Percentiles rank a stretch among this genome's conserved stretches.
phyloP scores from a whole-genome alignment of 768 basidiomycete species.

The Auriscalpium vulgare region DNA sequence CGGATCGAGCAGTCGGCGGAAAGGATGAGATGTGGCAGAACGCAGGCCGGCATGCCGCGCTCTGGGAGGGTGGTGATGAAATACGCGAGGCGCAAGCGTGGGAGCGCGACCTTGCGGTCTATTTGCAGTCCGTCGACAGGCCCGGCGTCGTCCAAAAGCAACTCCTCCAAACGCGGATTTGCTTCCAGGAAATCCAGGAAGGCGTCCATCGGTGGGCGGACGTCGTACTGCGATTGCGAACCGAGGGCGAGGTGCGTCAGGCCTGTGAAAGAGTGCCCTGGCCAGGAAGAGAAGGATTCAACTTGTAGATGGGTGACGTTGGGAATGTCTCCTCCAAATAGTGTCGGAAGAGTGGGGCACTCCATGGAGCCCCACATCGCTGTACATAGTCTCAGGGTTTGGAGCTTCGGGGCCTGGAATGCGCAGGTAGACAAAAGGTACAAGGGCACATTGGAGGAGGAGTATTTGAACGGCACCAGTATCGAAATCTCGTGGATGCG shows the following conservation, averaged over 20 bases:
- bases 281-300: slow-evolving; percentile 17
- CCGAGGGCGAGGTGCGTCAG: slow-evolving; percentile 16
- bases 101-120: slow-evolving; percentile 5
- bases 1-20: slow-evolving; percentile 9
- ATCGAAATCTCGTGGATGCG: slow-evolving; percentile 13
- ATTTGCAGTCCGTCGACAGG: slow-evolving; percentile 7
- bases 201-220: slow-evolving; percentile 14
- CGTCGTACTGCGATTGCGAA: slow-evolving; percentile 14
- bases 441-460: slow-evolving; percentile 10
- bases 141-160: slow-evolving; percentile 16
- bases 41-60: slow-evolving; percentile 7
- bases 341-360: slow-evolving; percentile 6
- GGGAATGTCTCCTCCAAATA: slow-evolving; percentile 15
- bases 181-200: slow-evolving; percentile 15
- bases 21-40: slow-evolving; percentile 9
- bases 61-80: slow-evolving; percentile 7
- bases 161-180: slow-evolving; percentile 13
- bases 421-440: slow-evolving; percentile 12
- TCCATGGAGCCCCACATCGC: slow-evolving; percentile 14
- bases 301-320: slow-evolving; percentile 15
- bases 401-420: slow-evolving; percentile 10
- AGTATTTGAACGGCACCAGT: slow-evolving; percentile 11
- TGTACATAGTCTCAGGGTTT: slow-evolving; percentile 13
- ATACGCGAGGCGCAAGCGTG: slow-evolving; percentile 10
- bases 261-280: slow-evolving; percentile 9